These are phyloP conservation scores for Pseudodiploospora longispora DNA, from an alignment of 2,329 filamentous ascomycete species.

Conservation along the genomic window DNA sequence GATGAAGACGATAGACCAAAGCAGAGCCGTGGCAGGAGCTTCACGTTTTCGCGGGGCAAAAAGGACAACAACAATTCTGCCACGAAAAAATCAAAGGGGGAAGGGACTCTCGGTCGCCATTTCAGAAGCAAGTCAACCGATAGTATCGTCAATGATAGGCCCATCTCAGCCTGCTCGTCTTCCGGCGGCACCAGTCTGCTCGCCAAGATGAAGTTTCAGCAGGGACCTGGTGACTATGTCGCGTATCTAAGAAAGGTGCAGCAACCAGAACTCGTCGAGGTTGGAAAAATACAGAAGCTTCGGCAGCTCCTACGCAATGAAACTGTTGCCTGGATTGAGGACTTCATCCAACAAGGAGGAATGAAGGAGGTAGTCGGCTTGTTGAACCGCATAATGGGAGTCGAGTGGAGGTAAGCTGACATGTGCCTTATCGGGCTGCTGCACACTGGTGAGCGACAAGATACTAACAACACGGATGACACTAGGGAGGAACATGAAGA, in stretches of 20 bases:
- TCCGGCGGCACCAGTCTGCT: constrained; percentile 51
- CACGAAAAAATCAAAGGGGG: constrained; percentile 65
- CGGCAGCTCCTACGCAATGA: constrained; percentile 85
- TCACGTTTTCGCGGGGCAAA: constrained; percentile 61
- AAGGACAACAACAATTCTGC: constrained; percentile 56
- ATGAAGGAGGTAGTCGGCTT: constrained; percentile 87
- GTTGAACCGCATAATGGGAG: constrained; percentile 83
- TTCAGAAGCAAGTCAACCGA: constrained; percentile 67
- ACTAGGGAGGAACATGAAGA: constrained; percentile 90
- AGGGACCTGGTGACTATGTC: constrained; percentile 77
- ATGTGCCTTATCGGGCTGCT: background rate
- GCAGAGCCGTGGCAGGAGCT: constrained; percentile 46
- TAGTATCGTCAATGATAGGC: constrained; percentile 54
- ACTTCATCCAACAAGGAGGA: constrained; percentile 80
- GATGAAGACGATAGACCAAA: constrained; percentile 43
- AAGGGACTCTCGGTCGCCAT: constrained; percentile 53
- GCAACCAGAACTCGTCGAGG: constrained; percentile 76
- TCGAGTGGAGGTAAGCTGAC: constrained; percentile 74
- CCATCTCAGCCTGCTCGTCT: constrained; percentile 41
- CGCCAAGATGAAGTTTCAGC: constrained; percentile 64
- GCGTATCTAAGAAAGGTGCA: constrained; percentile 73
- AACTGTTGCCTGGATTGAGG: constrained; percentile 90
- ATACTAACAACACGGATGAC: constrained; percentile 10
- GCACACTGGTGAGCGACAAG: constrained; percentile 3
- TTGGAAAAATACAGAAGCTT: constrained; percentile 92